These are phyloP conservation scores for Lolium rigidum DNA, from an alignment of 176 grass and related monocot genomes.

Conservation along the genomic window DNA sequence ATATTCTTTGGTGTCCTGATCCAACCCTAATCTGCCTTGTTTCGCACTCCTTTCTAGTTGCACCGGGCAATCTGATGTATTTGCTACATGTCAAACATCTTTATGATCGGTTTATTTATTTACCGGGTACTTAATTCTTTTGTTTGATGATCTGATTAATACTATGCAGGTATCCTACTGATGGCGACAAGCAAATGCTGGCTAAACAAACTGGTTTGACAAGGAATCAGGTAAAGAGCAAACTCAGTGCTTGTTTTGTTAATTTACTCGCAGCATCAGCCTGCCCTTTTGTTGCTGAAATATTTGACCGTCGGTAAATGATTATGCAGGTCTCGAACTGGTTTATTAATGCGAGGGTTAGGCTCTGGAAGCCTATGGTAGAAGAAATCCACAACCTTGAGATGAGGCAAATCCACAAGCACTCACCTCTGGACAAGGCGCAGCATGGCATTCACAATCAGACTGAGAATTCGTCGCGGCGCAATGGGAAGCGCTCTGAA, in stretches of 20 bases:
- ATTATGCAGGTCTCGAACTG: conserved; percentile 84
- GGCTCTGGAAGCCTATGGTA: conserved; percentile 99
- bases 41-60: neutral
- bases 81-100: neutral
- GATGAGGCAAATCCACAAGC: conserved; percentile 71
- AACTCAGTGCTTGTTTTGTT: neutral
- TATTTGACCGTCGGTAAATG: conserved; percentile 4
- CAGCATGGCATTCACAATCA: conserved; percentile 37
- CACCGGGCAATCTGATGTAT: neutral
- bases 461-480: conserved; percentile 50
- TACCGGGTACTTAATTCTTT: neutral
- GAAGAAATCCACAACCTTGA: conserved; percentile 97
- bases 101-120: neutral
- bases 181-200: conserved; percentile 91
- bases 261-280: neutral
- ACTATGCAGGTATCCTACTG: conserved; percentile 76
- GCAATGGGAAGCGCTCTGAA: conserved; percentile 51
- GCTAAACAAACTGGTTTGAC: conserved; percentile 88
- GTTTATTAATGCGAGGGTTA: conserved; percentile 98
- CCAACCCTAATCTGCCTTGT: neutral
- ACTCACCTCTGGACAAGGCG: conserved; percentile 51
- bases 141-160: neutral
- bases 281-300: neutral
- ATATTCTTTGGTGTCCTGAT: neutral
- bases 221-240: conserved; percentile 60